These are phyloP conservation scores for Magnolia kwangsiensis DNA, from an alignment of 164 flowering plant genomes.

Conservation along the genomic window DNA sequence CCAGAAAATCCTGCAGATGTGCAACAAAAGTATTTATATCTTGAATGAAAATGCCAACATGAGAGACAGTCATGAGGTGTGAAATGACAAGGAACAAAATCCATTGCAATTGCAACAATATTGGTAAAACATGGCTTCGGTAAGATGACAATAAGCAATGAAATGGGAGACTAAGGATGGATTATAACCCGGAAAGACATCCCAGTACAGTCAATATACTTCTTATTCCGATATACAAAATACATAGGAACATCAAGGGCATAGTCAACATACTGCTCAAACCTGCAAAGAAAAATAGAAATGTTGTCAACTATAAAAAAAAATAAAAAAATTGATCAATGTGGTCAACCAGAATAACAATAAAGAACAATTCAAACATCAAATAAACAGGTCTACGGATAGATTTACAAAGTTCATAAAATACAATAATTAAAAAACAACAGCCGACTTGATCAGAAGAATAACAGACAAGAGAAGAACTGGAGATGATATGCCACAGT, in stretches of 20 bases:
- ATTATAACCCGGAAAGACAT: conserved; percentile 83
- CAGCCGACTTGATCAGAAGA: no score
- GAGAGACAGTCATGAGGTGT: neutral
- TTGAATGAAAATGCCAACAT: neutral
- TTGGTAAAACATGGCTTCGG: neutral
- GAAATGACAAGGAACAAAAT: neutral
- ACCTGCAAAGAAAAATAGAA: conserved; percentile 42
- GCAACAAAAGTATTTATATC: conserved; percentile 10
- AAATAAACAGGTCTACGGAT: neutral
- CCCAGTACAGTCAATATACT: conserved; percentile 89
- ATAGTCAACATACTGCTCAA: conserved; percentile 95
- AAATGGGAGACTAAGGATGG: conserved; percentile 8
- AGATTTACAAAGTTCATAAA: neutral
- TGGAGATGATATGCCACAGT: neutral
- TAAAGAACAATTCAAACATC: neutral
- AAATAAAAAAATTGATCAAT: neutral
- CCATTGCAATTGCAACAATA: neutral
- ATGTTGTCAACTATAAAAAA: neutral
- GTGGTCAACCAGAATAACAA: neutral
- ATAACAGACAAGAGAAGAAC: neutral
- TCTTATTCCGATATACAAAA: conserved; percentile 85
- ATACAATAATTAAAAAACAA: neutral
- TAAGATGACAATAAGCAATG: conserved; percentile 9
- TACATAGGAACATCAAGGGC: conserved; percentile 99
- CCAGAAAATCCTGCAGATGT: conserved; percentile 81